Evolutionary conservation across 257 asterid species (phyloP).

Genomic region (Lithospermum erythrorhizon): DNA sequence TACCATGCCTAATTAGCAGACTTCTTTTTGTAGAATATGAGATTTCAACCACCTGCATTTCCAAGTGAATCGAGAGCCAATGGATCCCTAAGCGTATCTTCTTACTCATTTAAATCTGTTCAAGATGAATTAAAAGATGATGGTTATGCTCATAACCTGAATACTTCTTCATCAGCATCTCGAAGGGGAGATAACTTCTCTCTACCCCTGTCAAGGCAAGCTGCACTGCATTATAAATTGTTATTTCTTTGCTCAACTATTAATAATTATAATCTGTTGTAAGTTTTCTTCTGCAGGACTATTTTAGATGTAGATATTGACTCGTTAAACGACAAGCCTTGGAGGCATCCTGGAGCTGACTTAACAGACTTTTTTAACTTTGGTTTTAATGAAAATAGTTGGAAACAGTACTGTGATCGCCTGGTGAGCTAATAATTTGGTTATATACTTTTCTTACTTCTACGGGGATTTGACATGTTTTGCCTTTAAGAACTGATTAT

Average conservation of each 20-base stretch:
- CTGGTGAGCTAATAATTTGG: constrained; percentile 18
- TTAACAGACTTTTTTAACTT: constrained; percentile 36
- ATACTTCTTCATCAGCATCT: constrained; percentile 5
- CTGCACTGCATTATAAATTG: not conserved
- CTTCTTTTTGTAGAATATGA: constrained; percentile 17
- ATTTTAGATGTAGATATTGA: constrained; percentile 26
- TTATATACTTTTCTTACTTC: not conserved
- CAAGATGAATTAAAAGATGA: constrained; percentile 17
- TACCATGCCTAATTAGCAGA: not conserved
- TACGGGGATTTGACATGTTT: not conserved
- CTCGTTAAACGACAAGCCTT: constrained; percentile 24
- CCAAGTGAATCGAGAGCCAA: constrained; percentile 13
- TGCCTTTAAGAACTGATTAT: not conserved
- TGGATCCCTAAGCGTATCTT: constrained; percentile 8
- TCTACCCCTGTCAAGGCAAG: constrained; percentile 28
- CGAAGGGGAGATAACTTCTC: constrained; percentile 19
- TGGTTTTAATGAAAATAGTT: constrained; percentile 32
- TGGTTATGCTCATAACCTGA: constrained; percentile 5
- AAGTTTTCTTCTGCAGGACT: constrained; percentile 19
- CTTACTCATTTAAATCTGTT: constrained; percentile 7
- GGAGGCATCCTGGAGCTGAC: constrained; percentile 28
- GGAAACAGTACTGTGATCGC: constrained; percentile 26
- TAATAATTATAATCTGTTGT: not conserved
- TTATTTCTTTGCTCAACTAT: not conserved
- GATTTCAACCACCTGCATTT: constrained; percentile 8